Evolutionary conservation across 441 rosid genomes (phyloP).

Genomic region (Gossypium gossypioides): DNA sequence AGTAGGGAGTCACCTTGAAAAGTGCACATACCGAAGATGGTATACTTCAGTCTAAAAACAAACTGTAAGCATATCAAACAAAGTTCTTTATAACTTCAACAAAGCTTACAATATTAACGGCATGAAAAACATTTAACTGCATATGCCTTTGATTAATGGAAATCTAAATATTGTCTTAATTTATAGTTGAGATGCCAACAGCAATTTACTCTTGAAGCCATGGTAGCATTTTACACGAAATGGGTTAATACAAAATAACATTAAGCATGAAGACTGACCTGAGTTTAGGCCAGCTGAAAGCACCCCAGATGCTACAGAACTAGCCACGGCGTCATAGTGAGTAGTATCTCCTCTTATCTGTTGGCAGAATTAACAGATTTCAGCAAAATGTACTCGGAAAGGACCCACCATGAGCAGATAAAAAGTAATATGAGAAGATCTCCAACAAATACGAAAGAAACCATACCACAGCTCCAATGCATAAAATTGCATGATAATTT

Average conservation of each 20-base stretch:
- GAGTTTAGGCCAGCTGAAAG: conserved; percentile 90
- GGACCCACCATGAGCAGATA: not conserved
- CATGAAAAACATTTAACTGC: not conserved
- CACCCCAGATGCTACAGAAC: conserved; percentile 89
- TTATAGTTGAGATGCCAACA: not conserved
- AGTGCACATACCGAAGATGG: not conserved
- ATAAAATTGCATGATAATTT: conserved; percentile 62
- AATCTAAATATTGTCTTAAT: not conserved
- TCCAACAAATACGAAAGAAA: conserved; percentile 1
- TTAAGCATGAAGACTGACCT: conserved; percentile 36
- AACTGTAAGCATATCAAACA: not conserved
- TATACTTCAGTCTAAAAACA: not conserved
- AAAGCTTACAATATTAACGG: not conserved
- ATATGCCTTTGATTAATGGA: not conserved
- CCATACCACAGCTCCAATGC: conserved; percentile 96
- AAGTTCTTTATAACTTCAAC: not conserved
- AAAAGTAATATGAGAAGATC: not conserved
- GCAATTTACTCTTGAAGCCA: not conserved
- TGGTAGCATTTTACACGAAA: not conserved
- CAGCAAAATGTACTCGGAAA: not conserved
- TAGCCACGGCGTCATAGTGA: conserved; percentile 92
- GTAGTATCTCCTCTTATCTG: conserved; percentile 93
- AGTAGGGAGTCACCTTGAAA: not conserved
- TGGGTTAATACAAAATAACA: not conserved
- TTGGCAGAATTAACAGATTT: conserved; percentile 12